Conservation (phyloP, 768 basidiomycete species). For the Cyclocybe cylindracea region DNA sequence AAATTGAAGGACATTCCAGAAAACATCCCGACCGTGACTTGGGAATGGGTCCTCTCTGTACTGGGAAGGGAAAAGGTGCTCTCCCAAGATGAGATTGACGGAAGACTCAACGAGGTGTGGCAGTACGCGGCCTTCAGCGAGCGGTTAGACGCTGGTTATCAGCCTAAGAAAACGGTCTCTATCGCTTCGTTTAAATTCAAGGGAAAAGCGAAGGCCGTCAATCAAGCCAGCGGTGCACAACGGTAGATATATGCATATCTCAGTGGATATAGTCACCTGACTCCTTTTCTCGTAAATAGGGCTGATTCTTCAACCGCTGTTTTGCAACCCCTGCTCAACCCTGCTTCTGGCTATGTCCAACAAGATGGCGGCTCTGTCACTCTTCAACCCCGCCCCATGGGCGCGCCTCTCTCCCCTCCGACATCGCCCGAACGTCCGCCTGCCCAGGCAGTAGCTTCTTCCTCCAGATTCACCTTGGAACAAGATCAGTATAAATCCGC, state of each 20-base stretch:
- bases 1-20: conserved; percentile 57
- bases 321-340: not conserved
- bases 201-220: conserved; percentile 25
- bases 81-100: conserved; percentile 27
- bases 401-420: conserved; percentile 14
- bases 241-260: too few relatives aligned
- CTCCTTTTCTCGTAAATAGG: too few relatives aligned
- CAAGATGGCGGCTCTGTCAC: not conserved
- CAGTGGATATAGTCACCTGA: too few relatives aligned
- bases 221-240: not conserved
- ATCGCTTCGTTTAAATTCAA: conserved; percentile 18
- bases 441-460: not conserved
- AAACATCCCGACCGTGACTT: conserved; percentile 64
- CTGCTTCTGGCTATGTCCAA: too few relatives aligned
- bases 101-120: conserved; percentile 36
- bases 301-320: too few relatives aligned
- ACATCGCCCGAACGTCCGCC: conserved; percentile 6
- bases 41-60: conserved; percentile 59
- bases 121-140: conserved; percentile 48
- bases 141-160: conserved; percentile 47
- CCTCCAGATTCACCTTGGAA: conserved; percentile 1
- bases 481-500: not conserved
- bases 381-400: not conserved
- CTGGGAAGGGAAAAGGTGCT: conserved; percentile 23
- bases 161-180: conserved; percentile 11